A percentile compares a stretch with the other conserved stretches of the same genome.
These are phyloP conservation scores for Strobilomyces confusus DNA, from an alignment of 768 basidiomycete species.

Conservation along the genomic window DNA sequence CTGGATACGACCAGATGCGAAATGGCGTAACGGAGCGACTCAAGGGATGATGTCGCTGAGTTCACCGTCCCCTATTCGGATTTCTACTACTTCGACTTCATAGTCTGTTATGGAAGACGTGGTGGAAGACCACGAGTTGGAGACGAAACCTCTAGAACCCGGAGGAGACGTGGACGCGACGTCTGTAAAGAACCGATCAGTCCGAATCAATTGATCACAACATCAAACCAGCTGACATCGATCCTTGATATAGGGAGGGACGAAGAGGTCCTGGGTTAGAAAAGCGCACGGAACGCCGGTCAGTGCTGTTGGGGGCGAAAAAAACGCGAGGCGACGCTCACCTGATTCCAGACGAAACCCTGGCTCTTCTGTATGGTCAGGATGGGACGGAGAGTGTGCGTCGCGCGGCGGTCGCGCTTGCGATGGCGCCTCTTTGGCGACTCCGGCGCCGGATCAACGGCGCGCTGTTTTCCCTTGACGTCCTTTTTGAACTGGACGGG, in stretches of 20 bases:
- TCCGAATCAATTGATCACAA: slow-evolving; percentile 7
- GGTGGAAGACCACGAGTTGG: slow-evolving; percentile 64
- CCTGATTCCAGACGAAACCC: slow-evolving; percentile 92
- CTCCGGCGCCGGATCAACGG: slow-evolving; percentile 63
- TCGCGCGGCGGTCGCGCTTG: slow-evolving; percentile 52
- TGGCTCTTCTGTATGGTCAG: slow-evolving; percentile 83
- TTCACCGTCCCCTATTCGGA: slow-evolving; percentile 76
- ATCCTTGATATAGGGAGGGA: slow-evolving; percentile 87
- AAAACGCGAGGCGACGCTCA: slow-evolving; percentile 31
- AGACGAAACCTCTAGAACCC: slow-evolving; percentile 60
- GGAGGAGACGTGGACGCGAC: slow-evolving; percentile 82
- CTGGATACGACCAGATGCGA: too few species aligned
- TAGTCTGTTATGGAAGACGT: slow-evolving; percentile 68
- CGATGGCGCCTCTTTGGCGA: slow-evolving; percentile 44
- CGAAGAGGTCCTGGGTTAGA: slow-evolving; percentile 67
- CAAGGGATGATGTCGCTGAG: slow-evolving; percentile 71
- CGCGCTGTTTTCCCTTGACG: slow-evolving; percentile 78
- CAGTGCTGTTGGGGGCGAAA: neutral
- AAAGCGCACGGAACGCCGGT: neutral
- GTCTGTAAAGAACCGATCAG: slow-evolving; percentile 39
- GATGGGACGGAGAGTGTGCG: slow-evolving; percentile 72
- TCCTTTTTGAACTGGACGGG: slow-evolving; percentile 48
- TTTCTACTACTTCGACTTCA: slow-evolving; percentile 85
- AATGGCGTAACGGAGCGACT: too few species aligned
- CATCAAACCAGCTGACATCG: slow-evolving; percentile 58